phyloP scores from a whole-genome alignment of 768 basidiomycete genomes.

The Hebeloma cylindrosporum region DNA sequence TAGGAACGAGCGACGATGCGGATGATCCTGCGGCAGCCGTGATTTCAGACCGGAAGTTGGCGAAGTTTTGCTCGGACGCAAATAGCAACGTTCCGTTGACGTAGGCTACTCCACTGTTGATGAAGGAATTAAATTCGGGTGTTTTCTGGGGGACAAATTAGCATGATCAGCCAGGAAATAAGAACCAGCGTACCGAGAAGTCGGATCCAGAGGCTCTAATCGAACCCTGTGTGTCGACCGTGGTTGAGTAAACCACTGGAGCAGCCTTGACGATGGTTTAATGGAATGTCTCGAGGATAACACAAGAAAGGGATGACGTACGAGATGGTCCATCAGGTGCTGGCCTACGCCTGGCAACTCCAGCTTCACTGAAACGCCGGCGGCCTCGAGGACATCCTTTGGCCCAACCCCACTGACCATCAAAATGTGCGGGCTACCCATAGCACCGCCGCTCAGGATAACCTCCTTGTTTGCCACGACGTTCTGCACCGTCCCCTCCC shows the following conservation, averaged over 20 bases:
- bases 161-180: neutral
- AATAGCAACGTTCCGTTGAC: constrained; percentile 53
- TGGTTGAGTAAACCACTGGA: constrained; percentile 22
- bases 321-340: constrained; percentile 72
- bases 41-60: constrained; percentile 19
- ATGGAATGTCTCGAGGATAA: constrained; percentile 44
- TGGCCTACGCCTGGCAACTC: constrained; percentile 76
- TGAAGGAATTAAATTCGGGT: constrained; percentile 49
- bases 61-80: constrained; percentile 27
- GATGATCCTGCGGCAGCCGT: constrained; percentile 12
- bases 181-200: constrained; percentile 33
- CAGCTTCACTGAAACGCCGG: constrained; percentile 55
- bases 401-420: constrained; percentile 82
- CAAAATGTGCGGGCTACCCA: constrained; percentile 59
- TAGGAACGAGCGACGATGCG: constrained; percentile 39
- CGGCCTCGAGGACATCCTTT: constrained; percentile 48
- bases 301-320: constrained; percentile 50
- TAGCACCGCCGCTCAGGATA: constrained; percentile 51
- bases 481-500: constrained; percentile 30
- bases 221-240: constrained; percentile 28
- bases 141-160: constrained; percentile 25
- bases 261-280: constrained; percentile 26
- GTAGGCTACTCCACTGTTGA: constrained; percentile 67
- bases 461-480: constrained; percentile 63
- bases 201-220: constrained; percentile 25